Base-by-base conservation (phyloP, 306 rosid genomes). In the Rubus parviflorus region DNA sequence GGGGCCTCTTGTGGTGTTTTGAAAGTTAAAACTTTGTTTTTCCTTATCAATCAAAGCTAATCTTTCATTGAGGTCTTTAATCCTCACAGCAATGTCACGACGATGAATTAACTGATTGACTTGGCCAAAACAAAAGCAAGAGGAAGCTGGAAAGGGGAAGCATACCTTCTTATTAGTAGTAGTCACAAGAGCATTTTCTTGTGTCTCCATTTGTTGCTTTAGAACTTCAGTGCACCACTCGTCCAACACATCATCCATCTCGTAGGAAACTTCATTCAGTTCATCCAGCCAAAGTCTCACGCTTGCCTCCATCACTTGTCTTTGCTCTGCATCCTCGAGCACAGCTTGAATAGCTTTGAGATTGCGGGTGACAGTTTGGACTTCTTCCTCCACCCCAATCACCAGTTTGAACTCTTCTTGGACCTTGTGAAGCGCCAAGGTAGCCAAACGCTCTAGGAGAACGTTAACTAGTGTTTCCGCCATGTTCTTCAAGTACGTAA, bases 301-400 rank as follows among this genome's bases (percentile, higher is more conserved):
- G 6, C 6, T 20, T 42, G 20, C 69, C 22, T 77, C 75, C 3
- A 2, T 43, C 10, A 70, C 69, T 37, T 56, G 81, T 23, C 61
- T 42, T 47, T 45, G 54, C 70, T 78, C 76, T 6, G 76, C 81
- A 2, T 78, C 81, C 47, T 14, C 41, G 3, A 68, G 74, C 52
- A 67, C 74, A 20, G 30, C 73, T 23, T 40, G 60, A 64, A 75
- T 75, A n/a, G 48, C 63, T 46, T 38, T 0, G 6, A 51, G 56
- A 13, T 14, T 66, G 56, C 15, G 4, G 4, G 25, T 17, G 68
- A 77, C 17, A 0, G 11, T 49, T 11, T 17, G 0, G 5, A 75
- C 49, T 4, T 68, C 8, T 16, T 30, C 0, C 7, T 67, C 7
- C 6, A 54, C 58, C 5, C 43, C 66, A 1, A 1, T 2, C 16